Evolutionary conservation across 2,329 filamentous ascomycete genomes (phyloP), one percentile per base, ranked within the genome.

Genomic region (Penicillium corylophilum): DNA sequence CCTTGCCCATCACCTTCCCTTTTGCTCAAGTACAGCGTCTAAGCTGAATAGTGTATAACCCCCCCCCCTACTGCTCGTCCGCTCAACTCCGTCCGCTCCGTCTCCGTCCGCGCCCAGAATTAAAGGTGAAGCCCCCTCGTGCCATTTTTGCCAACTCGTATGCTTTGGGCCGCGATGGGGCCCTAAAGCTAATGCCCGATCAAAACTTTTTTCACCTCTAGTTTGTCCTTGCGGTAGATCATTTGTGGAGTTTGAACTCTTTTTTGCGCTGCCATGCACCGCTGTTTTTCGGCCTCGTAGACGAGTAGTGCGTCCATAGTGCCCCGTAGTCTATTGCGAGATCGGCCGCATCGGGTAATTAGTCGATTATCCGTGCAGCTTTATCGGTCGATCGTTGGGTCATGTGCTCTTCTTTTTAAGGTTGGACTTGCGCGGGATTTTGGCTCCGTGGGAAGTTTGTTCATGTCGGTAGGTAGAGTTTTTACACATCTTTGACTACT

Each of bases 341-440:
- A 45, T 44, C 46, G 45, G 24, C 50, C 46, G 20, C 45, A 45
- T 48, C 15, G 18, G 28, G 16, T 15, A 22, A 38, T 16, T 41
- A 45, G 40, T 44, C 16, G 35, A 38, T 31, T 50, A 31, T 23
- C 13, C 24, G 23, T 48, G 36, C 28, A 41, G 36, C 24, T 49
- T 38, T 53, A 45, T 48, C 36, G 50, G 50, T 41, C 50, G 50
- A 53, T 53, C 50, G 29, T 33, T 44, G 50, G 45, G 46, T 49
- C 50, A 53, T 46, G 45, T 52, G 50, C 35, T 29, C 40, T 26
- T 16, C 24, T 44, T 26, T 16, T 29, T 22, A 38, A 31, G 5
- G 40, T 49, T 49, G 40, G 40, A 23, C 31, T 44, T 20, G 15
- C 33, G 33, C 16, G 20, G 9, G 16, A 20, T 23, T 44, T 39